These are phyloP conservation scores for Schizochytrium sp. DNA, from an alignment of 108 stramenopile genomes.

Conservation along the genomic window DNA sequence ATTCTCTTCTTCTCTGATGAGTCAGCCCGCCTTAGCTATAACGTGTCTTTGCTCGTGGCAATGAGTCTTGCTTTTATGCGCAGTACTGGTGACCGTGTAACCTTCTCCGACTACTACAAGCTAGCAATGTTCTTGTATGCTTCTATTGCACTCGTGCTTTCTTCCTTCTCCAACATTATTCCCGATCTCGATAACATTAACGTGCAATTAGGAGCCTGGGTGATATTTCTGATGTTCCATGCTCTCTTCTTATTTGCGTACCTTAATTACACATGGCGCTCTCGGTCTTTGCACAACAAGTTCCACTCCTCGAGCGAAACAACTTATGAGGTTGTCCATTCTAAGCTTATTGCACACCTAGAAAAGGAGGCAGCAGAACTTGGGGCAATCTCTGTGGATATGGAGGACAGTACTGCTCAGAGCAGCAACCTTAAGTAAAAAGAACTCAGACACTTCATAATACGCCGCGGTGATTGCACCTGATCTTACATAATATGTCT, in stretches of 20 bases:
- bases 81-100: background rate
- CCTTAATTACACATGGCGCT: background rate
- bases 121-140: slow-evolving; percentile 43
- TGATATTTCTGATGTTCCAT: slow-evolving; percentile 1
- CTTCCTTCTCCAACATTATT: slow-evolving; percentile 38
- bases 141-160: background rate
- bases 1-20: background rate
- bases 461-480: too few relatives aligned
- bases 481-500: too few relatives aligned
- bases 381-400: background rate
- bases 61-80: slow-evolving; percentile 49
- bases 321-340: background rate
- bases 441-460: too few relatives aligned
- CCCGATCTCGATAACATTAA: background rate
- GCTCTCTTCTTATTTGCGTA: background rate
- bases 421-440: too few relatives aligned
- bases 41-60: slow-evolving; percentile 19
- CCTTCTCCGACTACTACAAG: slow-evolving; percentile 58
- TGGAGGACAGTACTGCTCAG: background rate
- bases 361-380: background rate
- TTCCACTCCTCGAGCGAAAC: background rate
- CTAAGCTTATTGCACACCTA: background rate
- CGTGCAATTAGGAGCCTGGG: slow-evolving; percentile 48
- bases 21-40: slow-evolving; percentile 10
- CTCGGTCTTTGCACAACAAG: background rate